Evolutionary conservation across 805 yeast genomes (phyloP), one percentile per base, ranked within the genome.

Genomic region (Saccharomycopsis vini): DNA sequence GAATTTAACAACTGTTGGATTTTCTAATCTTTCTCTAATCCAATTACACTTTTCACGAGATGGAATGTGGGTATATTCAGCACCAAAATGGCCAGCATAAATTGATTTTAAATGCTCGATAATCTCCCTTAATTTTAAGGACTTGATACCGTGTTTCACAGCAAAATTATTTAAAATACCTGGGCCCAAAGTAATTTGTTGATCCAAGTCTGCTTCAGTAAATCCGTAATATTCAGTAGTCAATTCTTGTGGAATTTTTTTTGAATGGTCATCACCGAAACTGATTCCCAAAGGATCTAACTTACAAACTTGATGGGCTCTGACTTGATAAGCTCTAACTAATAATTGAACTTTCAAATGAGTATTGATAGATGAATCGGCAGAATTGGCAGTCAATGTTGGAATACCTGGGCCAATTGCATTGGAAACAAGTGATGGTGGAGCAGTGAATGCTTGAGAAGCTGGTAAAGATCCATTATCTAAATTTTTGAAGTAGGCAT

Each of bases 281-380:
- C 89, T 77, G 58, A 90, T 83, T 30, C 83, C 90, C 59, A 92
- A 71, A n/a, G 99, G 99, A 65, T 92, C 99, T 50, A 88, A 81
- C 56, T 79, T 81, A 37, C 97, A 97, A 69, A 85, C 86, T 64
- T 81, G 83, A 65, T 92, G 99, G 54, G 98, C 99, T 66, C 97
- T 80, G 42, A 92, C 98, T 71, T 92, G 98, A 68, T 89, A 92
- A 24, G 98, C 98, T 65, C 99, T 84, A 51, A 94, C 97, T 56
- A 92, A 73, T 56, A 92, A 76, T 72, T 92, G 99, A 15, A 88
- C 94, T 65, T 92, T 92, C 72, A 92, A 76, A 63, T 92, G 97
- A 50, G 85, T 73, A 52, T 83, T 73, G 36, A 89, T 86, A 52
- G 68, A 62, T 48, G 62, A 63, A 24, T 69, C 71, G 40, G 73